phyloP scores from a whole-genome alignment of 208 protist species.

The Leishmania lainsoni region DNA sequence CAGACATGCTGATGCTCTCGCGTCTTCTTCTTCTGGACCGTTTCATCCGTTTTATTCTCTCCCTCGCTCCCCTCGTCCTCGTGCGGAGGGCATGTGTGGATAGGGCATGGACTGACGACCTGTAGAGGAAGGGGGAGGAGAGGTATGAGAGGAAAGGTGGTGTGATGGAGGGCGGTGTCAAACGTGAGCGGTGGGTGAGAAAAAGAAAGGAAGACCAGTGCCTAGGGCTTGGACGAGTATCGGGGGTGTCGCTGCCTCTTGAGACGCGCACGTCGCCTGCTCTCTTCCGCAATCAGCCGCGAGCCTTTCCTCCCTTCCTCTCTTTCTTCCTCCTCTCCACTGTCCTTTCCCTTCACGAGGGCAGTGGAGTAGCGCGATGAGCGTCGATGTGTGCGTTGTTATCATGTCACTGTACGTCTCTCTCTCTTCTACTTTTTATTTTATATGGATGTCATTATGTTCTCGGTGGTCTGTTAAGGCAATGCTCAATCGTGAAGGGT shows the following conservation, averaged over 20 bases:
- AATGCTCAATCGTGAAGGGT: background rate
- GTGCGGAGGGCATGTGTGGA: background rate
- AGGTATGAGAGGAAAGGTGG: background rate
- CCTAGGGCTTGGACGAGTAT: background rate
- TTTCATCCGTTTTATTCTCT: background rate
- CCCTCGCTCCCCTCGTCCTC: background rate
- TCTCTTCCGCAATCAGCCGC: background rate
- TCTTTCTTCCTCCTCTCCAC: background rate
- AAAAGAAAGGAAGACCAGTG: background rate
- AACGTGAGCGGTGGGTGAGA: background rate
- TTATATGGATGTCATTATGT: background rate
- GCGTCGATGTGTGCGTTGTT: background rate
- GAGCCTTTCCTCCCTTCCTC: background rate
- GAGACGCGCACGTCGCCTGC: background rate
- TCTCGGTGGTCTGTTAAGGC: background rate
- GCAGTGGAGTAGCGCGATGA: background rate
- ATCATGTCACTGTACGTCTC: slow-evolving; percentile 3
- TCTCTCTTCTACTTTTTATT: slow-evolving; percentile 1
- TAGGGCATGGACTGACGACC: background rate
- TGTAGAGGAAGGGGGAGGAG: background rate
- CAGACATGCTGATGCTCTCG: background rate
- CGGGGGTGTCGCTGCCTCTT: background rate
- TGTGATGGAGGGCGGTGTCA: background rate
- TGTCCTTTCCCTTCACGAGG: background rate
- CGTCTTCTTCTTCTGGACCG: slow-evolving; percentile 17